A percentile compares a stretch with the other conserved stretches of the same genome.
Evolutionary conservation across 78 protist species (phyloP).

Genomic region (Paratrimastix pyriformis): DNA sequence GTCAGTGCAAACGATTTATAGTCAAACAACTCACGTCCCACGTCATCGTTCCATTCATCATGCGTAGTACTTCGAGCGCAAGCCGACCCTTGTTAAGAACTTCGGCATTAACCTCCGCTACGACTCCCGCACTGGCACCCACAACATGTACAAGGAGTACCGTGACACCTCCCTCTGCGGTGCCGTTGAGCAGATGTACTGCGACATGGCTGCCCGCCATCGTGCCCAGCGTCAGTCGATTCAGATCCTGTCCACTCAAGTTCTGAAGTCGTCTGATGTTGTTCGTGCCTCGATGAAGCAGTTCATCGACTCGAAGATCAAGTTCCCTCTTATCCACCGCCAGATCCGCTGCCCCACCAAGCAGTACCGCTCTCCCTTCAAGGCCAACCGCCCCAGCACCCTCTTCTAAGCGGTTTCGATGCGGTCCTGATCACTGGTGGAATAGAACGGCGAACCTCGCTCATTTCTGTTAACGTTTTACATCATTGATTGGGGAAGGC

Average conservation of each 20-base stretch:
- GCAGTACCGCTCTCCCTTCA: constrained; percentile 17
- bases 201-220: constrained; percentile 94
- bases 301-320: constrained; percentile 41
- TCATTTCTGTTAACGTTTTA: too few relatives aligned
- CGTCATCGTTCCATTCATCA: not conserved
- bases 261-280: not conserved
- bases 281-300: constrained; percentile 39
- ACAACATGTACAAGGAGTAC: constrained; percentile 95
- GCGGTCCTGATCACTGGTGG: too few relatives aligned
- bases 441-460: too few relatives aligned
- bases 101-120: constrained; percentile 91
- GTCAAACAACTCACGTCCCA: not conserved
- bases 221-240: constrained; percentile 69
- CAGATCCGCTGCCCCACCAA: not conserved
- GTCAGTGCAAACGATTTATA: constrained; percentile 6
- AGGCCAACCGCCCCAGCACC: not conserved
- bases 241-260: constrained; percentile 76
- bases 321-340: constrained; percentile 47
- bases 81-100: constrained; percentile 70
- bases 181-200: constrained; percentile 67
- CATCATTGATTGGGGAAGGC: too few relatives aligned
- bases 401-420: not conserved
- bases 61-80: constrained; percentile 68
- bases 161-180: constrained; percentile 67
- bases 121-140: constrained; percentile 86